phyloP scores from a whole-genome alignment of 1,139 yeast species.

The Blastobotrys buckinghamii region DNA sequence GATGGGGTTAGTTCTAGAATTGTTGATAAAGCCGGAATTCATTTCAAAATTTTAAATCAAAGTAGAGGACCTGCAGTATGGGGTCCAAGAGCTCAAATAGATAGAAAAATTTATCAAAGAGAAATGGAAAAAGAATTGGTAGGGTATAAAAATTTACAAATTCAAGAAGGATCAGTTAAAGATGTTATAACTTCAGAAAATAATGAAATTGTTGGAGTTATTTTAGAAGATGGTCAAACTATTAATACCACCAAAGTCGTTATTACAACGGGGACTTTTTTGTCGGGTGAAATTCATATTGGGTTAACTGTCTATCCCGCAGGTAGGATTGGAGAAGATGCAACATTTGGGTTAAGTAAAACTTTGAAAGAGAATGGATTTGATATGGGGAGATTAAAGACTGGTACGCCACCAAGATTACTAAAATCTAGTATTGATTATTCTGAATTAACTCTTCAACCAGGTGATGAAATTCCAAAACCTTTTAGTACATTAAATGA shows the following conservation, averaged over 20 bases:
- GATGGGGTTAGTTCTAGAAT: slow-evolving; percentile 86
- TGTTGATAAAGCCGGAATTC: slow-evolving; percentile 90
- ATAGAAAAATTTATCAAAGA: slow-evolving; percentile 64
- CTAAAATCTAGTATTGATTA: slow-evolving; percentile 69
- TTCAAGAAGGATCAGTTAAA: slow-evolving; percentile 72
- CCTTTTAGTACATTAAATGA: slow-evolving; percentile 91
- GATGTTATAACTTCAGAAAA: slow-evolving; percentile 64
- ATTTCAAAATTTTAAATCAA: slow-evolving; percentile 77
- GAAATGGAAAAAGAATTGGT: slow-evolving; percentile 74
- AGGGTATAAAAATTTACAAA: slow-evolving; percentile 51
- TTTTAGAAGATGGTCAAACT: slow-evolving; percentile 55
- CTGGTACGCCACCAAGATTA: slow-evolving; percentile 95
- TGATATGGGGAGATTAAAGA: slow-evolving; percentile 80
- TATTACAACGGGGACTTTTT: slow-evolving; percentile 92
- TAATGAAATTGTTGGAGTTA: slow-evolving; percentile 56
- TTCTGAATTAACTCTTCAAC: slow-evolving; percentile 51
- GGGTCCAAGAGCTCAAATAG: slow-evolving; percentile 98
- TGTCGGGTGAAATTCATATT: slow-evolving; percentile 91
- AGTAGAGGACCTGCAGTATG: slow-evolving; percentile 97
- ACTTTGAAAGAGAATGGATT: slow-evolving; percentile 77
- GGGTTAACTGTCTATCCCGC: slow-evolving; percentile 78
- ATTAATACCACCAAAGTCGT: slow-evolving; percentile 64
- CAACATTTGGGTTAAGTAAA: slow-evolving; percentile 81
- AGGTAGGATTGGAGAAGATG: slow-evolving; percentile 89
- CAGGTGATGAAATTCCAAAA: slow-evolving; percentile 72